Evolutionary conservation across 257 asterid species (phyloP), one percentile per base, ranked within the genome.

Genomic region (Lavandula angustifolia): DNA sequence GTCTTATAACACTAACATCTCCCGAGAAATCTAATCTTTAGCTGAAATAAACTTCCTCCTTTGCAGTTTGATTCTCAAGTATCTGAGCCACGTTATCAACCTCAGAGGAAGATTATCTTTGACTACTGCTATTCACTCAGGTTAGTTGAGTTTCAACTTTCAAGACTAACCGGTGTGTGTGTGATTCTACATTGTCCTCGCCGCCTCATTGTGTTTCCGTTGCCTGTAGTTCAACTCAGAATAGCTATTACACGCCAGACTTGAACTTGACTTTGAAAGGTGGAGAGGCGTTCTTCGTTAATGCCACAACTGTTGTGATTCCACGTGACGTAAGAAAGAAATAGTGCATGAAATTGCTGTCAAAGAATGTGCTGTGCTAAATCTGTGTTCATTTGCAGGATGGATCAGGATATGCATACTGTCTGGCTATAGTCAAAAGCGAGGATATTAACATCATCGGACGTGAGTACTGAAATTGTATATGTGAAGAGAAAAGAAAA

Each of bases 241-340:
- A 71, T 3, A 74, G 52, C 31, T 73, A 75, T 41, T 8, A 1
- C 43, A n/a, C 65, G 64, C 99, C 99, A 6, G 50, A 57, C 54
- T 68, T 94, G 80, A 86, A 81, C 85, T 76, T 94, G 49, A 94
- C 98, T 2, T 84, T 86, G 90, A 76, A 77, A 78, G 98, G 99
- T 10, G 98, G 99, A 65, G 58, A 55, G 66, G 72, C 57, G n/a
- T 76, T 79, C 67, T 75, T 0, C 54, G 78, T 90, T 54, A 67
- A 57, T n/a, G 74, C 74, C 32, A 85, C 98, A 3, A 72, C 81
- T 7, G 59, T 87, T 59, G 59, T 76, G 60, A 69, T 90, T 69
- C 67, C 79, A 3, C 75, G 75, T 6, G 32, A 16, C 87, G 99
- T 92, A 64, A 76, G 77, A 41, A 32, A 52, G 8, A 27, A 51